Evolutionary conservation across 2,329 filamentous ascomycete genomes (phyloP), one percentile per base, ranked within the genome.

Genomic region (Botrytis squamosa): DNA sequence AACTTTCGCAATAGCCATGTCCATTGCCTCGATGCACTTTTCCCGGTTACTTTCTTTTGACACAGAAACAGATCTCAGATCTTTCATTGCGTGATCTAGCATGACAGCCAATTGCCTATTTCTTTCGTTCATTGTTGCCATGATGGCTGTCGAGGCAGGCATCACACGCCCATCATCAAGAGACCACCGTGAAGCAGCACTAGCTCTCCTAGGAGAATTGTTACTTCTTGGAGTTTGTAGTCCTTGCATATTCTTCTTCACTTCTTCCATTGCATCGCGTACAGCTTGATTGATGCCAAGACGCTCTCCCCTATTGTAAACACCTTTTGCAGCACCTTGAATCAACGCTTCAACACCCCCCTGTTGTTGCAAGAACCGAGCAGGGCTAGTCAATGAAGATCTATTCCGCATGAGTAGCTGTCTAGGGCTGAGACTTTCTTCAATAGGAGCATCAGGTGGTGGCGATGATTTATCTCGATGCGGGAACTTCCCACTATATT

Each of bases 271-370:
- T 29, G 93, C 93, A 77, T 93, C 92, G n/a, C 93, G 88, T 10
- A 96, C 89, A 0, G 91, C 92, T 81, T 92, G 91, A 80, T 94
- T 94, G 73, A 96, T 91, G 10, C 92, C 92, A 75, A 94, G 89
- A 79, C 90, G 91, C 81, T 95, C 92, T 70, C 93, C 88, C 46
- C 89, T 87, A 78, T 93, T 90, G 49, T 94, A 85, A 25, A 95
- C 90, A 70, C 90, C 90, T 80, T 91, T 93, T 33, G 93, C 92
- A 5, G 93, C 93, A 25, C 91, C 91, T 79, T 94, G 92, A 42
- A 96, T 86, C 0, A 96, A 81, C 1, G 88, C 88, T 81, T 95
- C 93, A 64, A 94, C 85, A 3, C 86, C 88, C 42, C 84, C 84
- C 77, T 81, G 82, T 59, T 89, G 86, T 67, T 85, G 82, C n/a